phyloP scores from a whole-genome alignment of 306 rosid genomes.

The Ochetophila trinervis region DNA sequence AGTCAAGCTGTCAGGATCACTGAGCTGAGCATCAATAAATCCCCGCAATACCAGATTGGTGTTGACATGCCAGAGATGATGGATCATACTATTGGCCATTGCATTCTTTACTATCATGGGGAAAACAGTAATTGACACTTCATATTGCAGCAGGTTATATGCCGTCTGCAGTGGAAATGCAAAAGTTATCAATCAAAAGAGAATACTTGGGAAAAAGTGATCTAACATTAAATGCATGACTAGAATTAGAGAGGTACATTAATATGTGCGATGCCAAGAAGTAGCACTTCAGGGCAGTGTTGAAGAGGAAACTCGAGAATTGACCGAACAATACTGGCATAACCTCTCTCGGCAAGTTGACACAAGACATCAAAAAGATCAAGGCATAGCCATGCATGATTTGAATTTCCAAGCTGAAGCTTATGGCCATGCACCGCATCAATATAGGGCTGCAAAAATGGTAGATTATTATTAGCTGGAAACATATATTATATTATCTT shows the following conservation, averaged over 20 bases:
- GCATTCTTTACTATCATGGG: conserved; percentile 62
- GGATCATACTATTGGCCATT: conserved; percentile 56
- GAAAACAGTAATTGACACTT: conserved; percentile 64
- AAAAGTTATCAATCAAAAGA: conserved; percentile 23
- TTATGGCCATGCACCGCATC: conserved; percentile 75
- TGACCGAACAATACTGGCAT: conserved; percentile 74
- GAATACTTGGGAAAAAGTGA: background rate
- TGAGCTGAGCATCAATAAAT: conserved; percentile 58
- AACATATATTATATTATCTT: background rate
- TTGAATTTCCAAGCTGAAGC: conserved; percentile 74
- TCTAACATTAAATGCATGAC: background rate
- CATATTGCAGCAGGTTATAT: conserved; percentile 82
- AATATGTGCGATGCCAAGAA: conserved; percentile 81
- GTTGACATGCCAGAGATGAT: conserved; percentile 79
- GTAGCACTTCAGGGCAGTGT: conserved; percentile 87
- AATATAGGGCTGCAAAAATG: conserved; percentile 50
- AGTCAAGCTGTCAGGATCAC: conserved; percentile 50
- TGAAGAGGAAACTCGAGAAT: conserved; percentile 81
- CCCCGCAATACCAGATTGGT: conserved; percentile 73
- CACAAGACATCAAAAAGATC: conserved; percentile 80
- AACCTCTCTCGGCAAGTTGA: conserved; percentile 91
- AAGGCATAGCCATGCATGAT: conserved; percentile 92
- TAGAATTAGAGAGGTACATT: conserved; percentile 47
- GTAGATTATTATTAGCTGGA: conserved; percentile 9
- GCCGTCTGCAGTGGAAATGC: conserved; percentile 63